phyloP scores from a whole-genome alignment of 2,329 filamentous ascomycete species.

The Pyricularia sp. region DNA sequence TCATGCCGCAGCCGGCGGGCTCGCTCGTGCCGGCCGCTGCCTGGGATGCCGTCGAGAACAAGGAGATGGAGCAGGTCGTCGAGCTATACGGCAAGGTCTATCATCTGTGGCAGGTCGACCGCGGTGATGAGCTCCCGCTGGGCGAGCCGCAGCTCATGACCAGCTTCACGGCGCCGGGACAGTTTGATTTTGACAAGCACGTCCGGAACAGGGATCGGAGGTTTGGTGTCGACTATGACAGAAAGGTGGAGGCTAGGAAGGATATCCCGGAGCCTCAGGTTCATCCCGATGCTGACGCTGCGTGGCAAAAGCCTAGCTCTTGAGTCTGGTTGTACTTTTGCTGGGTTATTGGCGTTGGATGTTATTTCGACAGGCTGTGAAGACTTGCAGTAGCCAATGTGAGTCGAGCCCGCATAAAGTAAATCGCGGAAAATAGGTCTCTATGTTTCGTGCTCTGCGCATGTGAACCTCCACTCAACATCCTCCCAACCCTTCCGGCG shows the following conservation, averaged over 20 bases:
- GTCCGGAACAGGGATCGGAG: conserved; percentile 34
- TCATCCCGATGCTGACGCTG: conserved; percentile 24
- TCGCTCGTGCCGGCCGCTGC: conserved; percentile 40
- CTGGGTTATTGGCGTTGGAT: neutral
- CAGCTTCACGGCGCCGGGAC: conserved; percentile 38
- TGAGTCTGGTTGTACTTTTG: neutral
- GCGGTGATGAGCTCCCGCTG: conserved; percentile 49
- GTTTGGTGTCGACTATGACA: conserved; percentile 33
- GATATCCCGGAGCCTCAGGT: conserved; percentile 30
- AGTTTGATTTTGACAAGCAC: conserved; percentile 34
- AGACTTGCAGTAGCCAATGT: no score
- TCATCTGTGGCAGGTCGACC: conserved; percentile 80
- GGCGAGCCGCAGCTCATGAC: conserved; percentile 46
- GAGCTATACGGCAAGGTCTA: conserved; percentile 75
- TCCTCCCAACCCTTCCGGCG: neutral
- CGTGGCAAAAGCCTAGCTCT: neutral
- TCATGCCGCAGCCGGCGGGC: conserved; percentile 54
- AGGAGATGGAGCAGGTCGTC: conserved; percentile 71
- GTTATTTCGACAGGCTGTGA: no score
- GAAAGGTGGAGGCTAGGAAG: conserved; percentile 34
- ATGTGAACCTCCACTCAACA: neutral
- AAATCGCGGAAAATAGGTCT: neutral
- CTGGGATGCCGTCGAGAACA: conserved; percentile 70
- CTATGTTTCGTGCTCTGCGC: neutral
- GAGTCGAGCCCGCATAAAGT: neutral